phyloP scores from a whole-genome alignment of 495 filamentous ascomycete species.

The Aspergillus wentii region DNA sequence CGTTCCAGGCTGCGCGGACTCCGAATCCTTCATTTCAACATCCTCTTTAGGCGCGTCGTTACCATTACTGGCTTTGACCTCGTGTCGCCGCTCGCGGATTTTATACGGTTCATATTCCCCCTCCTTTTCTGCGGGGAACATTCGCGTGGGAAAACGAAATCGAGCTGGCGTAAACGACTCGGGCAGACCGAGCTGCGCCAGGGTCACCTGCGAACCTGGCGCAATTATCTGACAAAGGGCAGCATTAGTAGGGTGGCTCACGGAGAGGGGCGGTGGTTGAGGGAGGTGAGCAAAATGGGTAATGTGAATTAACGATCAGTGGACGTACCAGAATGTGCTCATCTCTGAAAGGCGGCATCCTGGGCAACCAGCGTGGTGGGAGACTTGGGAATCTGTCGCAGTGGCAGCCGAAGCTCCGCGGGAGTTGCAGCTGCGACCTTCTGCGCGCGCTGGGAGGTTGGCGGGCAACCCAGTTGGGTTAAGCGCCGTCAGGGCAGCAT shows the following conservation, averaged over 20 bases:
- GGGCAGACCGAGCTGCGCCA: conserved; percentile 87
- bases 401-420: conserved; percentile 12
- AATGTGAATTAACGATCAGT: not conserved
- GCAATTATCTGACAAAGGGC: conserved; percentile 71
- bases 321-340: conserved; percentile 64
- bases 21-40: conserved; percentile 38
- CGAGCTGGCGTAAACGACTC: conserved; percentile 86
- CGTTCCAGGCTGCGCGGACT: conserved; percentile 11
- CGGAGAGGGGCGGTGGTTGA: not conserved
- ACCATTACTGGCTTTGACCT: conserved; percentile 35
- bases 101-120: conserved; percentile 82
- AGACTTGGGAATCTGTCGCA: conserved; percentile 9
- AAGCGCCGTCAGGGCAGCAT: conserved; percentile 9
- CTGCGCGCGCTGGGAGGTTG: conserved; percentile 16
- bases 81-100: conserved; percentile 65
- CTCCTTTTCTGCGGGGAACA: conserved; percentile 79
- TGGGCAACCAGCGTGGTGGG: conserved; percentile 10
- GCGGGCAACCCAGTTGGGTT: conserved; percentile 12
- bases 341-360: conserved; percentile 73
- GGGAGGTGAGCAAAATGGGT: no score
- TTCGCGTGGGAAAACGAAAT: conserved; percentile 78
- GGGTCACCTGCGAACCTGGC: conserved; percentile 87
- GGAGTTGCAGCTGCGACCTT: conserved; percentile 18
- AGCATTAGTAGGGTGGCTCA: not conserved
- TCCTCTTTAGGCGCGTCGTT: conserved; percentile 30